These are phyloP conservation scores for Ophiostoma sp. DNA, from an alignment of 2,329 filamentous ascomycete species.

Conservation along the genomic window DNA sequence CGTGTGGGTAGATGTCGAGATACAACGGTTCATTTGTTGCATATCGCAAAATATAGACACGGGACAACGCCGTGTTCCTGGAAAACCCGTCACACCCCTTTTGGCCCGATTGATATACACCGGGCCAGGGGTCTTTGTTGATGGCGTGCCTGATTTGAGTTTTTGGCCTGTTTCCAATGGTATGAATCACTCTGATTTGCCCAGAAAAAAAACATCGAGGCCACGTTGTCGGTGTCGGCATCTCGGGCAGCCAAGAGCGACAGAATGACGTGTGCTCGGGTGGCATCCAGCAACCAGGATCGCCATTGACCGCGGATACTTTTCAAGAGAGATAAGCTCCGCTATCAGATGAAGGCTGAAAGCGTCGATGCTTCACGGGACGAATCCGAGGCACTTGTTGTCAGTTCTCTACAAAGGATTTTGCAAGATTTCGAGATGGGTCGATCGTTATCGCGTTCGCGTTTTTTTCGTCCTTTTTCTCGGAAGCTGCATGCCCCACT, in stretches of 20 bases:
- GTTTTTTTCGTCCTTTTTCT: background rate
- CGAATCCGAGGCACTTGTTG: background rate
- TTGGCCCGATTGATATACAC: no score
- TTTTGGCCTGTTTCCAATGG: background rate
- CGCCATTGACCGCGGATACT: background rate
- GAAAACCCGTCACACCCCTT: background rate
- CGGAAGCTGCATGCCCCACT: background rate
- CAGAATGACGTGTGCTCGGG: background rate
- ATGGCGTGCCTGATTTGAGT: background rate
- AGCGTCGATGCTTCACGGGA: background rate
- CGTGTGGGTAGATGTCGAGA: background rate
- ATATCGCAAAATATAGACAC: background rate
- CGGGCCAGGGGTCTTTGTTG: background rate
- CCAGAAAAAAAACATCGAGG: background rate
- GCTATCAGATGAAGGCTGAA: background rate
- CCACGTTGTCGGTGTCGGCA: background rate
- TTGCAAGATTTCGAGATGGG: background rate
- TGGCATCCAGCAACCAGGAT: background rate
- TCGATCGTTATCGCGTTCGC: slow-evolving; percentile 10
- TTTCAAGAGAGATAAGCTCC: background rate
- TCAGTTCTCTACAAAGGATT: background rate
- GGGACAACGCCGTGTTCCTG: background rate
- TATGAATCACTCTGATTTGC: background rate
- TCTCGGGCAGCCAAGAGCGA: background rate
- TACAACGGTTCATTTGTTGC: background rate